Base-by-base conservation (phyloP, 2,329 filamentous ascomycete species). In the Talaromyces islandicus region DNA sequence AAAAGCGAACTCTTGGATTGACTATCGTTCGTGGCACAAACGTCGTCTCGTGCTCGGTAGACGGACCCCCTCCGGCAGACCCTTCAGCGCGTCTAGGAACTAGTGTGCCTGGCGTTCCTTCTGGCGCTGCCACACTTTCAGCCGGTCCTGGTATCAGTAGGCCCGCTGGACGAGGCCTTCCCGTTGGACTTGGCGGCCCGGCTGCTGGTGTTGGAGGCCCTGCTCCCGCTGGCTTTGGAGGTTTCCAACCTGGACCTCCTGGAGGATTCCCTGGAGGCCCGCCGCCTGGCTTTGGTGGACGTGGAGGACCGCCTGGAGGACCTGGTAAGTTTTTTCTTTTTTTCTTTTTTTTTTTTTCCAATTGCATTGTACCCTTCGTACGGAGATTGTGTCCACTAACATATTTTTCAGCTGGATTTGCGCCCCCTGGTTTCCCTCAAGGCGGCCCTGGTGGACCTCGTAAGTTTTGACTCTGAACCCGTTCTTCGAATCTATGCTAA, bases 1-100 rank as follows among this genome's bases (percentile, higher is more conserved):
- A 97, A 80, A 97, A 97, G 83, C 89, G 94, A 70, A 96, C 92
- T n/a, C 85, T 99, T 38, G 94, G 94, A 60, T 83, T 99, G 65
- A 92, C 91, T 19, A 99, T 99, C 68, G 86, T 99, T 64, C 91
- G 94, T 70, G 94, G 94, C 70, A 91, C 92, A 60, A 90, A 96
- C 68, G 94, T 99, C 64, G 90, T 99, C 64, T 96, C 92, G 24
- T 85, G 96, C 63, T 96, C 93, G 9, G 92, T 97, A 64, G 95
- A 99, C 73, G 95, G 93, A 60, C 93, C 94, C 59, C 94, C 94
- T 53, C 93, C 95, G 10, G 91, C 92, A 69, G 94, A 99, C 71
- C 93, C 94, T 58, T 91, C 92, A 68, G 87, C 93, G 54, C 86
- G 94, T 77, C 84, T 99, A 64, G 94, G 92, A 71, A 88, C 89